Evolutionary conservation across 306 rosid genomes (phyloP), one percentile per base, ranked within the genome.

Genomic region (Citrullus colocynthis): DNA sequence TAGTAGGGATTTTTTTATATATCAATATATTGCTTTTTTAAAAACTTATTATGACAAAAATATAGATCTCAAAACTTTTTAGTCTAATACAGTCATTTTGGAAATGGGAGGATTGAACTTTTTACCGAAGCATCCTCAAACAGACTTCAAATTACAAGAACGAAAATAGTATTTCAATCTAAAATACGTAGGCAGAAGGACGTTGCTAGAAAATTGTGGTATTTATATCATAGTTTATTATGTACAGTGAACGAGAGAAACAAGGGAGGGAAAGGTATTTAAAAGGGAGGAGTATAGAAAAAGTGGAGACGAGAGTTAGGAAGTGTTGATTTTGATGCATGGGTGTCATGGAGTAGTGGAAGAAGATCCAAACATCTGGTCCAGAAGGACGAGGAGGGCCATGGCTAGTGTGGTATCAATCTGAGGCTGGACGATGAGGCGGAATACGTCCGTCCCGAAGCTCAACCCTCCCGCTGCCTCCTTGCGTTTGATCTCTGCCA

Each of bases 401-500:
- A 92, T 92, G 69, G 90, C 91, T 9, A 83, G 78, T 48, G 95
- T 49, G 20, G 91, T 45, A 80, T 90, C 91, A 44, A 88, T 75
- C 2, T 80, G 78, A 4, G 97, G 91, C 61, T 87, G 84, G 2
- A 90, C 88, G 20, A 88, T 39, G 10, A 92, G 89, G 32, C 90
- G 87, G 83, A 92, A 92, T 45, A 92, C 89, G 55, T 92, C 97
- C 9, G 79, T 81, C 21, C 97, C 97, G 24, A 92, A 83, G 20
- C 82, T 86, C 30, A 84, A 87, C 20, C 90, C 89, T 3, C 87
- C 88, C 24, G 66, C 80, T 1, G 86, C 80, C 78, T 92, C 96
- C 82, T 92, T 90, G 72, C 78, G 83, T 83, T 88, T 87, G 12
- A 90, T 90, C 87, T 92, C 97, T 34, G 88, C 97, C 79, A 92